Conservation (phyloP, 352 stramenopile genomes). For the Pythium utonaiense region DNA sequence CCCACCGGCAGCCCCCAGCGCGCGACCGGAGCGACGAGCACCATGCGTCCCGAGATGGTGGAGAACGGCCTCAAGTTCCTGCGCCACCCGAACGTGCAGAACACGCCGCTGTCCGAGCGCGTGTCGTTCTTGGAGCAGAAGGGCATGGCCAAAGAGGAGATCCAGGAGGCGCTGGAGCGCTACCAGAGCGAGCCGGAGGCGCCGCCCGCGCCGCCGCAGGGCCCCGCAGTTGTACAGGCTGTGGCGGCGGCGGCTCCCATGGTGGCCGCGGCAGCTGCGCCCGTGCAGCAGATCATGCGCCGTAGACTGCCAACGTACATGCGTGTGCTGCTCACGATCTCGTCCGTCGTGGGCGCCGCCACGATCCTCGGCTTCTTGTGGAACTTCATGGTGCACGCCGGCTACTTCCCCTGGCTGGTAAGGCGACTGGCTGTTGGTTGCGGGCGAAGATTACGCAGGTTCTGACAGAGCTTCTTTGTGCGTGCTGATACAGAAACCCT, state of each 20-base stretch:
- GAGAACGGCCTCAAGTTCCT: slow-evolving; percentile 81
- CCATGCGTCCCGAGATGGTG: slow-evolving; percentile 58
- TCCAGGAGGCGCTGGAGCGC: slow-evolving; percentile 69
- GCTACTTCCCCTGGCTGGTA: slow-evolving; percentile 68
- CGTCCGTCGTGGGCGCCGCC: slow-evolving; percentile 62
- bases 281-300: slow-evolving; percentile 40
- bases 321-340: slow-evolving; percentile 64
- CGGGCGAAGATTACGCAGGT: background rate
- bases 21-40: background rate
- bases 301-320: slow-evolving; percentile 48
- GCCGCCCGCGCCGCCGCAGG: slow-evolving; percentile 14
- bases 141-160: slow-evolving; percentile 74
- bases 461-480: background rate
- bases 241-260: slow-evolving; percentile 33
- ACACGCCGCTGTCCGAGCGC: slow-evolving; percentile 71
- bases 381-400: slow-evolving; percentile 69
- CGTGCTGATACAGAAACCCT: slow-evolving; percentile 5
- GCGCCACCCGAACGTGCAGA: slow-evolving; percentile 77
- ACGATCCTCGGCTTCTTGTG: slow-evolving; percentile 71
- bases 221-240: background rate
- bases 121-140: slow-evolving; percentile 80
- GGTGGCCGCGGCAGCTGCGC: slow-evolving; percentile 42
- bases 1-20: background rate
- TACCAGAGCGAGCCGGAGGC: slow-evolving; percentile 20
- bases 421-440: slow-evolving; percentile 7